These are phyloP conservation scores for Setaria viridis DNA, from an alignment of 202 grass and related monocot species.

Conservation along the genomic window DNA sequence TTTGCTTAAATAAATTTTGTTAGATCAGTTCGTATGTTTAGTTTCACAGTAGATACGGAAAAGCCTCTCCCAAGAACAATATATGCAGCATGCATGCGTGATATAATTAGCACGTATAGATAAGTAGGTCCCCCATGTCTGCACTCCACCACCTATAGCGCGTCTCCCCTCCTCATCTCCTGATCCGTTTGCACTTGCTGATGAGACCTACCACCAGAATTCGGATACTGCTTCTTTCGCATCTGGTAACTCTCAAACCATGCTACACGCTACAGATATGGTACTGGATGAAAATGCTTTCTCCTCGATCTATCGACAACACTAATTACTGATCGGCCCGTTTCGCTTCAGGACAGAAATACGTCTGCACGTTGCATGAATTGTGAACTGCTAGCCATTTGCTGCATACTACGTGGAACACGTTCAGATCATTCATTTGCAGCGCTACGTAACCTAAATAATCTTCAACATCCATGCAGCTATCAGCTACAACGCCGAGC, in stretches of 20 bases:
- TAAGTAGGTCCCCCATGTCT: constrained; percentile 46
- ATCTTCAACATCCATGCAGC: not conserved
- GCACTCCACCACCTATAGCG: constrained; percentile 47
- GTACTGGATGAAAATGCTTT: not conserved
- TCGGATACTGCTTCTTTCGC: not conserved
- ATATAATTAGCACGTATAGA: constrained; percentile 27
- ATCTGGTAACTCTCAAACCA: not conserved
- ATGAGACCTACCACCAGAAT: not conserved
- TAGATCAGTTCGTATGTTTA: not conserved
- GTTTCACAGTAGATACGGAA: not conserved
- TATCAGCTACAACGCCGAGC: not conserved
- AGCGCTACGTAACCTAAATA: constrained; percentile 6
- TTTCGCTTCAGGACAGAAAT: not conserved
- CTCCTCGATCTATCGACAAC: not conserved
- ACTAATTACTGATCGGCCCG: not conserved
- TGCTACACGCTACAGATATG: not conserved
- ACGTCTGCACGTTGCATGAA: not conserved
- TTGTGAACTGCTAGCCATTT: constrained; percentile 7
- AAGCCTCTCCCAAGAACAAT: not conserved
- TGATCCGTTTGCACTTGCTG: constrained; percentile 21
- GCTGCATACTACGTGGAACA: constrained; percentile 38
- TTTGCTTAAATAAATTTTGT: not conserved
- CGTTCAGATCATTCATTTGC: constrained; percentile 20
- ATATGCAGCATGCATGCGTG: constrained; percentile 19
- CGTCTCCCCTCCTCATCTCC: constrained; percentile 34